Base-by-base conservation (phyloP, 2,329 filamentous ascomycete species). In the Colletotrichum paranaense region DNA sequence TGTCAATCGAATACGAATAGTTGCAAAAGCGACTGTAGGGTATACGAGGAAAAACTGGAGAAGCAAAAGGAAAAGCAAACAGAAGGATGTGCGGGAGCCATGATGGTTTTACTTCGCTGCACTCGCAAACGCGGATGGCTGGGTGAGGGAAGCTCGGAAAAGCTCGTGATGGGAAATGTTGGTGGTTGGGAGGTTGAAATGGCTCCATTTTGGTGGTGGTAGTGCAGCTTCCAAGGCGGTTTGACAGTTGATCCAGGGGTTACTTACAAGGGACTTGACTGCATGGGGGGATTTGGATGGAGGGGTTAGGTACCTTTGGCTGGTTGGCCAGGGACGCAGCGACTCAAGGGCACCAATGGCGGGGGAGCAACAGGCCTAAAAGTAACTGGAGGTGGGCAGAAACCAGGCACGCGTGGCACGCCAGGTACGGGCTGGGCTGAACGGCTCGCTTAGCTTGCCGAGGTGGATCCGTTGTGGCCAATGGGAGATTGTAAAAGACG, bases 151-250 rank as follows among this genome's bases (percentile, higher is more conserved):
- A 53, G 62, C 38, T 26, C 28, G 22, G 42, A 53, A 30, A 38
- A 73, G 57, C 28, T 74, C 62, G 63, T 60, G 72, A 72, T 68
- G 73, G 52, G 24, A 71, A 75, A 74, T 56, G 60, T 35, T 75
- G 75, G 74, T 76, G 75, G 75, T 75, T 76, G 75, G 75, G 75
- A 68, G 5, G 19, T 49, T n/a, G 19, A 49, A 22, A 49, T n/a
- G 42, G 52, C 19, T 72, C 49, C 57, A 52, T 49, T 26, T 26
- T 62, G 64, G 22, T 38, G 56, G 66, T 42, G 19, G 19, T 49
- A 49, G 42, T 49, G 42, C 42, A 49, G 42, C 19, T 62, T 62
- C 67, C 55, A 57, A 65, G 62, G 56, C n/a, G 67, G 26, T 58
- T 63, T 42, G 35, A 56, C 32, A 53, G 58, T 6, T 14, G 62